Evolutionary conservation across 2,329 filamentous ascomycete species (phyloP), one percentile per base, ranked within the genome.

Genomic region (Nemania abortiva): DNA sequence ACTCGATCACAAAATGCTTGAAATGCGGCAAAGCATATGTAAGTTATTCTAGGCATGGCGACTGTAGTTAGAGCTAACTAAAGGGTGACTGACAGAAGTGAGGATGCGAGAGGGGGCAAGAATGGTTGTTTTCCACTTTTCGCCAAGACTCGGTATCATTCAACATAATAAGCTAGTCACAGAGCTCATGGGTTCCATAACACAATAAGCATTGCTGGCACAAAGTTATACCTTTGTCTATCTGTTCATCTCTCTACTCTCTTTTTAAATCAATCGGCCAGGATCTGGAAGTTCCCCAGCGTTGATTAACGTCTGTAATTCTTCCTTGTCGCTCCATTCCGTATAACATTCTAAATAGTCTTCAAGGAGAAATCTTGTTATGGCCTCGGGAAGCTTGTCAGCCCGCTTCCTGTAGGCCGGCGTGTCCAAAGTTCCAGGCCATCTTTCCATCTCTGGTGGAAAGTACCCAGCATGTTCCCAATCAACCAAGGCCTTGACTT

Each of bases 231-330:
- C 5, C 13, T 6, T 45, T 45, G 42, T 45, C 42, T n/a, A 45
- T 45, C 5, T 45, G 42, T 45, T 45, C 42, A 45, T 45, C 42
- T 15, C 42, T 15, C 13, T 45, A n/a, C 42, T 45, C 42, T 45
- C 42, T 11, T 45, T 4, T 45, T 13, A n/a, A 45, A 45, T 45
- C 42, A 45, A 45, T 45, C 42, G 42, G 18, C 42, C 13, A 45
- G 42, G 42, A n/a, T 45, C 42, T 45, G 42, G 42, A 45, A 45
- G 42, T n/a, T 45, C 42, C 42, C 42, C 42, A 45, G 42, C 42
- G 18, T 45, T 45, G 42, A 45, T 45, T 45, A 45, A n/a, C 13
- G 42, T 45, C 42, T n/a, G 11, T 45, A 45, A 45, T 45, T 45
- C 42, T 6, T 45, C 42, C 18, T 45, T 45, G 18, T 45, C 42